Conservation (phyloP, 2,329 filamentous ascomycete species). For the Epichloe glyceriae region DNA sequence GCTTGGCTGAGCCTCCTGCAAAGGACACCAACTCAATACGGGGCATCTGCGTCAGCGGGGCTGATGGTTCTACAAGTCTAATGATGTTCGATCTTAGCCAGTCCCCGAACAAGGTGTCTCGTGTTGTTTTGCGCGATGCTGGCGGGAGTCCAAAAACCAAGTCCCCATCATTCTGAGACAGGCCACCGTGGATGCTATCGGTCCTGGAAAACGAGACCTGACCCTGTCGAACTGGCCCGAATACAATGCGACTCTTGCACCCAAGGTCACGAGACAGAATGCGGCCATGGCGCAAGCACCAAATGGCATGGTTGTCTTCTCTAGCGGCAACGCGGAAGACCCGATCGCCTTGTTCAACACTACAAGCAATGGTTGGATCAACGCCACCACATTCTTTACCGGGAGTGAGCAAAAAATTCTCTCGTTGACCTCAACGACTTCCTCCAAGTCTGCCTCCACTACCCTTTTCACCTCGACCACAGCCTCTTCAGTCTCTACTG, state of each 20-base stretch:
- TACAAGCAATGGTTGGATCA: slow-evolving; percentile 63
- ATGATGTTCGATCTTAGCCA: slow-evolving; percentile 64
- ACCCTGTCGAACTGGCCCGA: slow-evolving; percentile 55
- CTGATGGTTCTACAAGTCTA: slow-evolving; percentile 66
- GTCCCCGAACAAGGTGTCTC: slow-evolving; percentile 62
- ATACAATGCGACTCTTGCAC: slow-evolving; percentile 66
- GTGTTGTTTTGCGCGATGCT: slow-evolving; percentile 52
- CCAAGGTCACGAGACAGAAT: slow-evolving; percentile 45
- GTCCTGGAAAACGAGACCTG: slow-evolving; percentile 25
- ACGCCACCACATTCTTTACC: slow-evolving; percentile 52
- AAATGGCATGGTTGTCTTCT: slow-evolving; percentile 58
- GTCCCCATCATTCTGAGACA: slow-evolving; percentile 27
- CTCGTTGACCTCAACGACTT: slow-evolving; percentile 16
- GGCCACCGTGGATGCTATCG: slow-evolving; percentile 14
- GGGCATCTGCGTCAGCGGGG: slow-evolving; percentile 53
- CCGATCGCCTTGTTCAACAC: slow-evolving; percentile 68
- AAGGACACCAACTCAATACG: slow-evolving; percentile 44
- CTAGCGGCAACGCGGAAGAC: slow-evolving; percentile 57
- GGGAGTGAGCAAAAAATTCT: slow-evolving; percentile 29
- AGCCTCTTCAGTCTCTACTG: slow-evolving; percentile 11
- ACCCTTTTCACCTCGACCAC: slow-evolving; percentile 9
- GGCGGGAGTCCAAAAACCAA: slow-evolving; percentile 40
- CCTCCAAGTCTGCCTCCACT: slow-evolving; percentile 15
- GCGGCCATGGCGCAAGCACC: slow-evolving; percentile 59
- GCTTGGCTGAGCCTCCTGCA: slow-evolving; percentile 46